Evolutionary conservation across 306 rosid genomes (phyloP).

Genomic region (Rubus parviflorus): DNA sequence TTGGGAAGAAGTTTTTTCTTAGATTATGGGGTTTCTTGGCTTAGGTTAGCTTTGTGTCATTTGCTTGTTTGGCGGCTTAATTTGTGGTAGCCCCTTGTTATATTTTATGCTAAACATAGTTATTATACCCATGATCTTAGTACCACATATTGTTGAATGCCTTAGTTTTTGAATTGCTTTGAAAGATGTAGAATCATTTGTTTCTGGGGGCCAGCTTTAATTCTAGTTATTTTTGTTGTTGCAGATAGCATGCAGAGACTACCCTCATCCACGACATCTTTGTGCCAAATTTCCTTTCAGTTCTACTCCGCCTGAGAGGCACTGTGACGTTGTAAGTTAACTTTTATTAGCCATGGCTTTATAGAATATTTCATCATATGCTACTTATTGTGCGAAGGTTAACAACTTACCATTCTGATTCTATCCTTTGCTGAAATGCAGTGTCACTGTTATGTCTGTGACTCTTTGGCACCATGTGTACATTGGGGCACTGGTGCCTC

Average conservation of each 20-base stretch:
- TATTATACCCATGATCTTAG: neutral
- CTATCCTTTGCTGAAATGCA: conserved; percentile 41
- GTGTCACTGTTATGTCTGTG: conserved; percentile 93
- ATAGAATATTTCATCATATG: neutral
- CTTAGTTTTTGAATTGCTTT: conserved; percentile 9
- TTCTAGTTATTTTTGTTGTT: conserved; percentile 15
- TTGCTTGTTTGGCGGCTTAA: conserved; percentile 18
- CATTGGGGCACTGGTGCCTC: conserved; percentile 51
- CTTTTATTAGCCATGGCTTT: conserved; percentile 3
- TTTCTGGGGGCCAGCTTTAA: conserved; percentile 22
- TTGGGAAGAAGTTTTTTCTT: neutral
- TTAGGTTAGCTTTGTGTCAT: neutral
- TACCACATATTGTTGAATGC: conserved; percentile 9
- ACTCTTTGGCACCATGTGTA: conserved; percentile 67
- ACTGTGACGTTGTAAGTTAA: conserved; percentile 55
- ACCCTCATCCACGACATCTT: conserved; percentile 76
- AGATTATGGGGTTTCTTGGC: neutral
- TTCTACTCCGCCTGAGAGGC: conserved; percentile 59
- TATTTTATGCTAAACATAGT: neutral
- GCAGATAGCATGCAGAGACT: conserved; percentile 90
- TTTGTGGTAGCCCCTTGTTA: conserved; percentile 10
- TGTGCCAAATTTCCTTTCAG: conserved; percentile 67
- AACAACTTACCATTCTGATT: conserved; percentile 8
- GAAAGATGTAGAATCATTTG: conserved; percentile 8
- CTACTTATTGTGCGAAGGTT: neutral